Conservation (phyloP, 1,139 yeast genomes). For the Suhomyces terraborum region DNA sequence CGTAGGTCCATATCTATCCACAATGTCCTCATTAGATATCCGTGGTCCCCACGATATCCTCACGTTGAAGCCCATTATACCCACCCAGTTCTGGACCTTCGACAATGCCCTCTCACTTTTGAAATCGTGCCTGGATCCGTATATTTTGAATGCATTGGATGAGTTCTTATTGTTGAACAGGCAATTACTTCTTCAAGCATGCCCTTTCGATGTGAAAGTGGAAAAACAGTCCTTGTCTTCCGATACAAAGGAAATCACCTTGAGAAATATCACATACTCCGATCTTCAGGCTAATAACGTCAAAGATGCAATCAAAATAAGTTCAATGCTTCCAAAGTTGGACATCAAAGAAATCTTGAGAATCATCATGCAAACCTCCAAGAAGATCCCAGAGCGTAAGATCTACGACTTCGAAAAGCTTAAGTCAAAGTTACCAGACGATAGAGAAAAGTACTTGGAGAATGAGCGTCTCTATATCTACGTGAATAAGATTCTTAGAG, state of each 20-base stretch:
- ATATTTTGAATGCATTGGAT: constrained; percentile 44
- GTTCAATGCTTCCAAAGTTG: constrained; percentile 32
- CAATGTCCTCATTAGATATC: constrained; percentile 10
- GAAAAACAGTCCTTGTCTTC: constrained; percentile 9
- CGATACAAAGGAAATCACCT: constrained; percentile 32
- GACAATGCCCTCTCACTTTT: constrained; percentile 43
- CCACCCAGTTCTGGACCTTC: constrained; percentile 46
- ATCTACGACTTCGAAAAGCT: constrained; percentile 25
- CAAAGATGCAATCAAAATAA: constrained; percentile 43
- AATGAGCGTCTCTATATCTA: constrained; percentile 34
- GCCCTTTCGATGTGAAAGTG: constrained; percentile 31
- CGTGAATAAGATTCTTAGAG: constrained; percentile 42
- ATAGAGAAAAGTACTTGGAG: constrained; percentile 34
- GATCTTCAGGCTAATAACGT: constrained; percentile 34
- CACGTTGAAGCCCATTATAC: constrained; percentile 37
- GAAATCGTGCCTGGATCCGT: constrained; percentile 34
- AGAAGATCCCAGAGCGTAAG: constrained; percentile 38
- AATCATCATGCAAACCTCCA: constrained; percentile 43
- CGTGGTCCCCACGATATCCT: constrained; percentile 14
- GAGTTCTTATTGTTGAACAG: constrained; percentile 45
- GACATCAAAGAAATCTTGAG: constrained; percentile 48
- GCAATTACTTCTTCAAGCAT: constrained; percentile 29
- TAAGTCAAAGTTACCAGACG: constrained; percentile 40
- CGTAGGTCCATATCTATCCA: constrained; percentile 5
- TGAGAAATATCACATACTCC: constrained; percentile 44